phyloP scores from a whole-genome alignment of 2,329 filamentous ascomycete species.

The Anthostomella pinea region DNA sequence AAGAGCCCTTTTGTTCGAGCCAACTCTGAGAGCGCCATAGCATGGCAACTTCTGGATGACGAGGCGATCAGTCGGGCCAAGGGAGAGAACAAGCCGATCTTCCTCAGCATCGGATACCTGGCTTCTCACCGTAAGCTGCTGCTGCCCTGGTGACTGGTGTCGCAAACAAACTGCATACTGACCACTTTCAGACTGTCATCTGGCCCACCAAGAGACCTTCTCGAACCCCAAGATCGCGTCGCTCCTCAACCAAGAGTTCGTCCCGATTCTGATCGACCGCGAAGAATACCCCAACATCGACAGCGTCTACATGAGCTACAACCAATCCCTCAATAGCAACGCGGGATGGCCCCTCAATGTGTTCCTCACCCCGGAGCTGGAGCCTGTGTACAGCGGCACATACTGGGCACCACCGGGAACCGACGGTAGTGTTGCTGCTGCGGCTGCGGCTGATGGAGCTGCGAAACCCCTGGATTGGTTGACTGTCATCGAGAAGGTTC shows the following conservation, averaged over 20 bases:
- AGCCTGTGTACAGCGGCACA: conserved; percentile 93
- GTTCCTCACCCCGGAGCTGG: conserved; percentile 90
- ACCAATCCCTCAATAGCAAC: conserved; percentile 84
- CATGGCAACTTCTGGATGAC: conserved; percentile 86
- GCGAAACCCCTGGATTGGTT: conserved; percentile 73
- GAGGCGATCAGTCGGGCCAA: conserved; percentile 75
- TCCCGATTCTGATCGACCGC: conserved; percentile 89
- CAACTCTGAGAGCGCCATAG: conserved; percentile 78
- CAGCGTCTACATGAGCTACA: conserved; percentile 97
- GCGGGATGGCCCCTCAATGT: conserved; percentile 96
- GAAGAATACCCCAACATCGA: conserved; percentile 94
- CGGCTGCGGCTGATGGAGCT: conserved; percentile 43
- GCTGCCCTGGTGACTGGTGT: not conserved
- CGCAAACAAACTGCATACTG: conserved; percentile 4
- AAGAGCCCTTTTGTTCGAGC: conserved; percentile 61
- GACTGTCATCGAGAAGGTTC: conserved; percentile 76
- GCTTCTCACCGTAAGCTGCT: conserved; percentile 81
- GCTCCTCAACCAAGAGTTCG: conserved; percentile 81
- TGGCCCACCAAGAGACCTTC: conserved; percentile 93
- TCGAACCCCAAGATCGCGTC: conserved; percentile 75
- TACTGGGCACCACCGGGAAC: conserved; percentile 87
- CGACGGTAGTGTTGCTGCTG: conserved; percentile 34
- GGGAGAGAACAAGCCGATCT: conserved; percentile 82
- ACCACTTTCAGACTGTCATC: conserved; percentile 64
- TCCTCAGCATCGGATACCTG: conserved; percentile 91